Conservation (phyloP, 176 grass and related monocot species). For the Carex myosuroides region DNA sequence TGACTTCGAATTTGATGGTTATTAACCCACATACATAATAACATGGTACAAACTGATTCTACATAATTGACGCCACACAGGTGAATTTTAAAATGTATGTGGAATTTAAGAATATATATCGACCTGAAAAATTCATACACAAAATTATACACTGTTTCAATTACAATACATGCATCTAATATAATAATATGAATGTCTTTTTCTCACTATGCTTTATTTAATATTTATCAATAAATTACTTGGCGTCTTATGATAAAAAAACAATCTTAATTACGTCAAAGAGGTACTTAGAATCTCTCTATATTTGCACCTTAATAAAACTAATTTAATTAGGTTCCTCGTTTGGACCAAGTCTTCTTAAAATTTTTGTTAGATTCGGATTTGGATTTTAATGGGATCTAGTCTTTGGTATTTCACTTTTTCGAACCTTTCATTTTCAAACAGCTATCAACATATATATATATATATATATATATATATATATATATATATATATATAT, state of each 20-base stretch:
- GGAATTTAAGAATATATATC: neutral
- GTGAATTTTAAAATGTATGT: neutral
- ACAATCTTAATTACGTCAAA: neutral
- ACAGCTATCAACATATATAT: neutral
- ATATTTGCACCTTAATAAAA: neutral
- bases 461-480: too few relatives aligned
- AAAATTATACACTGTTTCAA: neutral
- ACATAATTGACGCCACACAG: neutral
- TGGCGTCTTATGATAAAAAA: neutral
- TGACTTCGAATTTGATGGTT: too few relatives aligned
- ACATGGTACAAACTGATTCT: too few relatives aligned
- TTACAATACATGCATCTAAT: neutral
- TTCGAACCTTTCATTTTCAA: neutral
- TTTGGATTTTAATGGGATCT: neutral
- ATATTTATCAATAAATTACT: neutral
- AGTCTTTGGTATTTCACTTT: neutral
- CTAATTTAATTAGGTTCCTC: neutral
- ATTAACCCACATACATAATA: too few relatives aligned
- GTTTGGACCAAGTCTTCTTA: neutral
- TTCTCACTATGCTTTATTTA: neutral
- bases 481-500: too few relatives aligned
- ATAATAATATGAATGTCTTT: neutral
- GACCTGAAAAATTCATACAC: neutral
- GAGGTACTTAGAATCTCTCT: neutral
- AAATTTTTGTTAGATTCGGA: neutral